Conservation (phyloP, 2,329 filamentous ascomycete species). For the Penicillium decumbens region DNA sequence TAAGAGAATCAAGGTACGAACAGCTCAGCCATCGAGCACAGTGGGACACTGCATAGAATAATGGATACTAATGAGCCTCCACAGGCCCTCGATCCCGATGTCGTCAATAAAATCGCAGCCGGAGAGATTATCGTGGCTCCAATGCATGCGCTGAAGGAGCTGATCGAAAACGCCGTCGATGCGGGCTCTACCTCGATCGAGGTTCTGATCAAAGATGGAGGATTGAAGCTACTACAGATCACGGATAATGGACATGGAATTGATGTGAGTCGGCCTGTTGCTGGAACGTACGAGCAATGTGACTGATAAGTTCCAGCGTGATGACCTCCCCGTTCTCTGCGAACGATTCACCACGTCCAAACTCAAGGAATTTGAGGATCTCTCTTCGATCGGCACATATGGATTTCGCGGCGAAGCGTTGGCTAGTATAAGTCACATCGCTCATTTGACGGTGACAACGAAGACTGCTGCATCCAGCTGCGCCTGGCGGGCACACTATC, state of each 20-base stretch:
- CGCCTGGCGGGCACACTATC: conserved; percentile 86
- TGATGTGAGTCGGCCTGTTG: conserved; percentile 56
- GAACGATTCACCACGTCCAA: conserved; percentile 97
- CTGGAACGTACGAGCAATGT: too few relatives aligned
- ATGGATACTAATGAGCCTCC: conserved; percentile 11
- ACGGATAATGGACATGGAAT: conserved; percentile 97
- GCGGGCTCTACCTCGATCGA: conserved; percentile 91
- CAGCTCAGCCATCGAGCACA: not conserved
- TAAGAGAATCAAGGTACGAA: conserved; percentile 45
- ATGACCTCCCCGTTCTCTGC: conserved; percentile 85
- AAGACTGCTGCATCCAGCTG: conserved; percentile 82
- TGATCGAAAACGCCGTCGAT: conserved; percentile 96
- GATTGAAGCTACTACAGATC: conserved; percentile 90
- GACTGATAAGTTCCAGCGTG: conserved; percentile 56
- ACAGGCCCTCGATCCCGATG: conserved; percentile 80
- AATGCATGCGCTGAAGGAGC: conserved; percentile 89
- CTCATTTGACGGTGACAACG: conserved; percentile 90
- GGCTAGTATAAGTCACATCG: conserved; percentile 97
- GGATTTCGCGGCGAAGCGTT: conserved; percentile 96
- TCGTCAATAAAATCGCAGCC: conserved; percentile 97
- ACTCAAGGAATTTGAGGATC: conserved; percentile 85
- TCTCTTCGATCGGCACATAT: conserved; percentile 85
- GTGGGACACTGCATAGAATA: not conserved
- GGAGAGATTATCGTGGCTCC: conserved; percentile 98
- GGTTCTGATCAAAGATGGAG: conserved; percentile 88